A percentile compares a stretch with the other conserved stretches of the same genome.
Conservation (phyloP, 148 eudicot genomes). For the Vaccinium macrocarpon region DNA sequence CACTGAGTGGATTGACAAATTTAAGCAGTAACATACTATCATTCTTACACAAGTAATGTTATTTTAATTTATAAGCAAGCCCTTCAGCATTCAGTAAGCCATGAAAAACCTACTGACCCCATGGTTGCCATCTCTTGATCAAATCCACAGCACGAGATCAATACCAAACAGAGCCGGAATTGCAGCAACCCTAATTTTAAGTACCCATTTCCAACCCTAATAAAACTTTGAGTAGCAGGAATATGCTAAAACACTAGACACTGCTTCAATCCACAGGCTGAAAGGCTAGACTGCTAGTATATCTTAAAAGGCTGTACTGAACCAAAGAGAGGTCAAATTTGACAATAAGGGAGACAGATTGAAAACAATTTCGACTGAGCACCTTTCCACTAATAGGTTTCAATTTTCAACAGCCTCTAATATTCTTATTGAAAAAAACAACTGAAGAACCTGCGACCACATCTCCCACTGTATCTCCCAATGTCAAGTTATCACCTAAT, state of each 20-base stretch:
- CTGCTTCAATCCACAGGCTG: background rate
- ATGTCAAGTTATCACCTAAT: background rate
- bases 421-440: background rate
- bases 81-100: background rate
- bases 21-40: background rate
- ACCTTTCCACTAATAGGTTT: background rate
- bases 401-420: background rate
- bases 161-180: background rate
- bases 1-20: background rate
- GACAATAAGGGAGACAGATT: background rate
- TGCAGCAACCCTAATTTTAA: conserved; percentile 2
- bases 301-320: background rate
- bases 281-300: background rate
- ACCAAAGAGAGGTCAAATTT: conserved; percentile 1
- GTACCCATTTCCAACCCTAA: background rate
- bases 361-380: background rate
- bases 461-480: background rate
- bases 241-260: background rate
- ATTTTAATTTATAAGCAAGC: background rate
- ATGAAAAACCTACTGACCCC: background rate
- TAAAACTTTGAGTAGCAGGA: background rate
- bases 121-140: background rate
- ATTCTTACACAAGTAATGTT: background rate
- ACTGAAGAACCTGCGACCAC: background rate
- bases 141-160: background rate